Percentiles rank a stretch among this genome's conserved stretches.
Conservation (phyloP, 179 eudicot species). For the Dionaea muscipula region DNA sequence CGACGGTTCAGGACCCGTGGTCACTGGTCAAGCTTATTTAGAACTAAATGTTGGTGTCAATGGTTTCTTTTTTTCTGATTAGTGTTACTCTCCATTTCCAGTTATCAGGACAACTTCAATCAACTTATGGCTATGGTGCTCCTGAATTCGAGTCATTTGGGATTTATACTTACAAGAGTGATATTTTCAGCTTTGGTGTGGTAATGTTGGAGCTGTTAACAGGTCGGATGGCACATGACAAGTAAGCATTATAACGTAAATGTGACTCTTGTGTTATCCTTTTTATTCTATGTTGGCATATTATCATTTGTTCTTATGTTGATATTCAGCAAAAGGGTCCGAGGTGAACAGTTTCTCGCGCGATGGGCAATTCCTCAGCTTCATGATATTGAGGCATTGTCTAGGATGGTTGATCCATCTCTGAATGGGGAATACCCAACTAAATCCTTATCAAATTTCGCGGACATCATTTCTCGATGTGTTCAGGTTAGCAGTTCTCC, state of each 20-base stretch:
- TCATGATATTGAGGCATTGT: constrained; percentile 66
- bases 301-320: neutral
- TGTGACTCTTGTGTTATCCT: no score
- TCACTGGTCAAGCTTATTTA: no score
- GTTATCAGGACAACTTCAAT: constrained; percentile 77
- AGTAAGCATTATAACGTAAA: constrained; percentile 24
- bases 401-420: constrained; percentile 65
- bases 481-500: constrained; percentile 37
- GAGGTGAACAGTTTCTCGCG: constrained; percentile 54
- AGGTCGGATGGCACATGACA: constrained; percentile 84
- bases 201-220: constrained; percentile 75
- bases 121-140: constrained; percentile 89
- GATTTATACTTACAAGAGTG: constrained; percentile 66
- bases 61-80: neutral
- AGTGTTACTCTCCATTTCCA: constrained; percentile 22
- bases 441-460: constrained; percentile 58
- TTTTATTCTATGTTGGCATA: neutral
- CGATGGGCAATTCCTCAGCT: constrained; percentile 76
- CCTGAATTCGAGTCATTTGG: constrained; percentile 97
- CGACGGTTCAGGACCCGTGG: no score
- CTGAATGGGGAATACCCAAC: constrained; percentile 40
- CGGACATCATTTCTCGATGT: constrained; percentile 56
- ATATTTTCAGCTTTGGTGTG: constrained; percentile 91
- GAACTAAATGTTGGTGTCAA: no score
- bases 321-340: constrained; percentile 27